phyloP scores from a whole-genome alignment of 495 filamentous ascomycete species.

The Tricharina praecox region DNA sequence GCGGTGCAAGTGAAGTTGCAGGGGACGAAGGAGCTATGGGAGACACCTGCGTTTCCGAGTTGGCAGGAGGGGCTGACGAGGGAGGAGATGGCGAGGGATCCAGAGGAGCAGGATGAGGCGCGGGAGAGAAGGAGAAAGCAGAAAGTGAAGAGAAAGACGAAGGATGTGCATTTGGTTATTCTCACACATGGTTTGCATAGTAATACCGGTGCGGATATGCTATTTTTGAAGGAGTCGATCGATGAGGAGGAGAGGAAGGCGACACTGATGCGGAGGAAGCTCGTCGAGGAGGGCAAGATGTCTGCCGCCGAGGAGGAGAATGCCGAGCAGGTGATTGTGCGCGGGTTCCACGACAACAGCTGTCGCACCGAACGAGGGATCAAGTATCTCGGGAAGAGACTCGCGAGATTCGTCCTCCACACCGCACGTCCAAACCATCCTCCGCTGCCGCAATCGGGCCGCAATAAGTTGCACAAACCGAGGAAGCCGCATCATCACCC shows the following conservation, averaged over 20 bases:
- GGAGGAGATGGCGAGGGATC: slow-evolving; percentile 19
- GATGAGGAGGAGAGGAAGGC: slow-evolving; percentile 62
- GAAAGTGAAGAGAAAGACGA: slow-evolving; percentile 29
- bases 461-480: slow-evolving; percentile 22
- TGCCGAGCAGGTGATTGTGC: slow-evolving; percentile 81
- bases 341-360: slow-evolving; percentile 80
- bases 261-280: slow-evolving; percentile 39
- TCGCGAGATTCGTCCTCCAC: slow-evolving; percentile 75
- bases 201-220: slow-evolving; percentile 93
- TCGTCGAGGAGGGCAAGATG: slow-evolving; percentile 25
- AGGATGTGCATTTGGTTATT: slow-evolving; percentile 77
- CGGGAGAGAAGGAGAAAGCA: slow-evolving; percentile 27
- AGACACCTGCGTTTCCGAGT: slow-evolving; percentile 61
- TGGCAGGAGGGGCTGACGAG: slow-evolving; percentile 27
- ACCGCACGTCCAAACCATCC: slow-evolving; percentile 90
- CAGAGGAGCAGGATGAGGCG: slow-evolving; percentile 23
- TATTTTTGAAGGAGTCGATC: slow-evolving; percentile 92
- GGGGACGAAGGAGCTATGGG: slow-evolving; percentile 80
- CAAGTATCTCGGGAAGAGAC: slow-evolving; percentile 85
- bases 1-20: slow-evolving; percentile 64
- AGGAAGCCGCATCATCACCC: slow-evolving; percentile 19
- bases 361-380: slow-evolving; percentile 85
- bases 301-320: slow-evolving; percentile 36
- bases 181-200: slow-evolving; percentile 90
- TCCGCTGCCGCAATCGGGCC: slow-evolving; percentile 41